Conservation (phyloP, 2,329 filamentous ascomycete genomes). For the Aspergillus floridensis region DNA sequence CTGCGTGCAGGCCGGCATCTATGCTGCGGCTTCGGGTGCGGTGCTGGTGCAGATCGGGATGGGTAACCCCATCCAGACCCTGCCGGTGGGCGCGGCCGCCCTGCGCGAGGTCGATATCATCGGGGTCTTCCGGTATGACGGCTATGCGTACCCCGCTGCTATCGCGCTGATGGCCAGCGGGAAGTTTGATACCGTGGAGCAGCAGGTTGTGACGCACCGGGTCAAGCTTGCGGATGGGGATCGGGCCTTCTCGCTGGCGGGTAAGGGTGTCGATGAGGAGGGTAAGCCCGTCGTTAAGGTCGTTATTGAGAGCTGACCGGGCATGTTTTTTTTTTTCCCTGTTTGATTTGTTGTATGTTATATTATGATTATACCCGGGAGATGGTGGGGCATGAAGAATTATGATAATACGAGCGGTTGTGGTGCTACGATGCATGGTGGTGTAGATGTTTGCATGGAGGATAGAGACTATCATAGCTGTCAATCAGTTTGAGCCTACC, state of each 20-base stretch:
- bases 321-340: background rate
- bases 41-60: constrained; percentile 57
- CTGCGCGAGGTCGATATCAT: constrained; percentile 57
- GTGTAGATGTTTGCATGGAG: too few species aligned
- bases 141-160: constrained; percentile 53
- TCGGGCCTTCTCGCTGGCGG: constrained; percentile 52
- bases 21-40: constrained; percentile 48
- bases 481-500: too few species aligned
- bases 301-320: constrained; percentile 37
- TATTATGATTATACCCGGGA: too few species aligned
- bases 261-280: constrained; percentile 51
- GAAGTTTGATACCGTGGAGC: constrained; percentile 47
- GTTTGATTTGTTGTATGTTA: background rate
- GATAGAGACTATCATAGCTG: too few species aligned
- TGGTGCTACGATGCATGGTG: too few species aligned
- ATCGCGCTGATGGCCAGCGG: constrained; percentile 53
- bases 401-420: too few species aligned
- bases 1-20: constrained; percentile 47
- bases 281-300: constrained; percentile 56
- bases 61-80: constrained; percentile 55
- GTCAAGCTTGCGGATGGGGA: constrained; percentile 49
- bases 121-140: constrained; percentile 57
- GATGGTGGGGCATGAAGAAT: too few species aligned
- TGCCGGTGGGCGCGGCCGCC: constrained; percentile 55
- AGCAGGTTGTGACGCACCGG: constrained; percentile 55